Evolutionary conservation across 306 rosid species (phyloP).

Genomic region (Corylus americana): DNA sequence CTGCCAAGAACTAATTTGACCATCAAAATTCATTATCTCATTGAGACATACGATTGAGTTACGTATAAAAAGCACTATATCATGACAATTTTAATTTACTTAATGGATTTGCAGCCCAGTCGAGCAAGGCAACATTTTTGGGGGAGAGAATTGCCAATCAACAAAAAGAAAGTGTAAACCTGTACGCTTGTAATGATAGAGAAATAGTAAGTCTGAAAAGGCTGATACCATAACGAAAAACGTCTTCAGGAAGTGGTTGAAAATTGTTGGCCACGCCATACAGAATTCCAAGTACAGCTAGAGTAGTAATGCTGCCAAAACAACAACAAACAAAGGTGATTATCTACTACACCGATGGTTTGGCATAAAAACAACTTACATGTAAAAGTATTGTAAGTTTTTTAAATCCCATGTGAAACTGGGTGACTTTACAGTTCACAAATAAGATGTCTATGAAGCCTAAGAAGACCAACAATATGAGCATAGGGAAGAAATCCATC

Average conservation of each 20-base stretch:
- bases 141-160: neutral
- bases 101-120: neutral
- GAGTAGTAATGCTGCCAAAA: constrained; percentile 78
- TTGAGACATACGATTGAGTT: neutral
- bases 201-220: constrained; percentile 12
- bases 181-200: constrained; percentile 4
- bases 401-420: neutral
- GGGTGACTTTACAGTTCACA: neutral
- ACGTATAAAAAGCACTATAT: neutral
- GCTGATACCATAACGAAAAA: constrained; percentile 74
- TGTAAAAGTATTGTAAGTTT: neutral
- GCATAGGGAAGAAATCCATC: neutral
- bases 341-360: neutral
- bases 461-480: neutral
- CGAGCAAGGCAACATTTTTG: neutral
- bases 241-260: constrained; percentile 77
- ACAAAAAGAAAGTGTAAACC: neutral
- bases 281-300: constrained; percentile 71
- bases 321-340: constrained; percentile 8
- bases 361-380: neutral
- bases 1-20: neutral
- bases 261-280: constrained; percentile 60
- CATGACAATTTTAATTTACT: neutral
- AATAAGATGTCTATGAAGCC: neutral
- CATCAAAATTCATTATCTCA: neutral